phyloP scores from a whole-genome alignment of 129 eudicot genomes.

The Flaveria bidentis region DNA sequence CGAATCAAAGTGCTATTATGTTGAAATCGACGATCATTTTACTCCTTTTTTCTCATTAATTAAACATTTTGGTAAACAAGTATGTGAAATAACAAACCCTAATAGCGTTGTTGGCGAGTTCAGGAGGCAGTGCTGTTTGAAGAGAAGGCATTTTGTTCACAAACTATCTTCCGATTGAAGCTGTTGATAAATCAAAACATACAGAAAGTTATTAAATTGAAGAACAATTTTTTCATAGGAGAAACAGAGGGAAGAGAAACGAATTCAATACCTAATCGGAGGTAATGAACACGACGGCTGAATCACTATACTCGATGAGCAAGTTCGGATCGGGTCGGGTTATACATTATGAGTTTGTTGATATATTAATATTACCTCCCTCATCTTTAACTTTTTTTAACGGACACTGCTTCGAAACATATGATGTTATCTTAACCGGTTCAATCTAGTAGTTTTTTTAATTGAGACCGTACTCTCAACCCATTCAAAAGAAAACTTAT shows the following conservation, averaged over 20 bases:
- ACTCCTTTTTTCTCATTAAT: neutral
- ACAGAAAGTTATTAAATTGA: neutral
- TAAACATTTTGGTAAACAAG: neutral
- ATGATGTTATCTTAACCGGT: too few species aligned
- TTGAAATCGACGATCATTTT: neutral
- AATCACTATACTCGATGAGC: too few species aligned
- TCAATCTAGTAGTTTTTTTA: too few species aligned
- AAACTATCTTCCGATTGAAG: neutral
- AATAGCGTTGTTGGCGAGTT: conserved; percentile 75
- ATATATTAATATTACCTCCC: too few species aligned
- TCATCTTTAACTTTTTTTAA: too few species aligned
- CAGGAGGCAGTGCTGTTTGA: conserved; percentile 87
- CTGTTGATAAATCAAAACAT: neutral
- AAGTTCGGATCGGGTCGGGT: too few species aligned
- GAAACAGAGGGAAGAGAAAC: neutral
- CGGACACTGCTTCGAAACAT: too few species aligned
- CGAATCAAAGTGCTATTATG: neutral
- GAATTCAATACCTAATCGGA: conserved; percentile 21
- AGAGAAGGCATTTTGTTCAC: conserved; percentile 72
- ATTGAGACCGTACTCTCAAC: too few species aligned
- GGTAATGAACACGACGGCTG: too few species aligned
- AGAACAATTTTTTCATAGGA: neutral
- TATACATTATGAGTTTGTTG: too few species aligned
- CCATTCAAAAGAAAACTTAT: too few species aligned
- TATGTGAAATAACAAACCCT: conserved; percentile 42